Base-by-base conservation (phyloP, 2,329 filamentous ascomycete species). In the Scedosporium boydii region DNA sequence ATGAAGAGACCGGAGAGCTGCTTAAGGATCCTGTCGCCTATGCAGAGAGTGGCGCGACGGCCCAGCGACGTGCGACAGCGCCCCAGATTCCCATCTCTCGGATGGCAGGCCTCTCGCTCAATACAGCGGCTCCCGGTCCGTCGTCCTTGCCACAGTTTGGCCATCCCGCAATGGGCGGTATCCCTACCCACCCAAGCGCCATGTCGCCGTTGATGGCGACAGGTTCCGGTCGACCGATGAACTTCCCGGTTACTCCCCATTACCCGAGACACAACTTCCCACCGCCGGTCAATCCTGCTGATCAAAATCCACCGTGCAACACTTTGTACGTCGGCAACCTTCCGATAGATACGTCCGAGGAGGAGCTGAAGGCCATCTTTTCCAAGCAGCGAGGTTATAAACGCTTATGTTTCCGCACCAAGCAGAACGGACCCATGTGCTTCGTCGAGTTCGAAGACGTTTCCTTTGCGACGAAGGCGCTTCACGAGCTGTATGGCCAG, bases 391-490 rank as follows among this genome's bases (percentile, higher is more conserved):
- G 93, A 58, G 95, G 95, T 3, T 99, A 97, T 78, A 98, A 96
- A 77, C 85, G 95, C 29, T 85, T 99, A 6, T 96, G 92, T 71
- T 96, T 97, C 80, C 85, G 93, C 41, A 96, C 92, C 61, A 98
- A 98, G 78, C 86, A 90, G 67, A 96, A 97, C 68, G 93, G 93
- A 0, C 93, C 93, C 1, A 98, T 98, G 93, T 98, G 95, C 72
- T 98, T 98, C 74, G 95, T 99, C 44, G 95, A 99, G 74, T 99
- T 98, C 68, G 93, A 98, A 70, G 93, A 97, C 69, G 83, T 96
- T 10, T 89, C 90, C 1, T 93, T 91, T 70, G 93, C 95, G 0
- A 97, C 93, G 51, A 96, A 95, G 75, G 89, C 93, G 1, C 81
- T 98, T 2, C 86, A 93, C 66, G 91, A 97, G 63, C 81, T 98